phyloP scores from a whole-genome alignment of 768 basidiomycete species.

The Serendipita sp. region DNA sequence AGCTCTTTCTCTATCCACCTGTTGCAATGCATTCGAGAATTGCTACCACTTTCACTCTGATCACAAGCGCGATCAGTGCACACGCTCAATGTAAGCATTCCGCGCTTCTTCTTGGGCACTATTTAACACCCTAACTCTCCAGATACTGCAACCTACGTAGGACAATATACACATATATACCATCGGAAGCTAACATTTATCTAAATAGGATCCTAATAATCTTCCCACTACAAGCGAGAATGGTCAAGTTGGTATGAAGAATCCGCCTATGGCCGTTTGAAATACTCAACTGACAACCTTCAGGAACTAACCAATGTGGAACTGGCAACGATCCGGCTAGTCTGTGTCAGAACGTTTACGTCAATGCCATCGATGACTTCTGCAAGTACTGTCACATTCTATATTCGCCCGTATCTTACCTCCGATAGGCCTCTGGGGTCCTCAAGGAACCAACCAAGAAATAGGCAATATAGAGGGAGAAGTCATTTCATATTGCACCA shows the following conservation, averaged over 20 bases:
- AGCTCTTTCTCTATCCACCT: background rate
- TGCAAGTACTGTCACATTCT: background rate
- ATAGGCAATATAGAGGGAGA: background rate
- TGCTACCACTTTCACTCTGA: background rate
- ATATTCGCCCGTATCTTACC: background rate
- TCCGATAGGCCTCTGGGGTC: background rate
- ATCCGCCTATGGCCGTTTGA: background rate
- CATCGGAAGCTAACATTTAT: background rate
- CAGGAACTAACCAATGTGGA: slow-evolving; percentile 17
- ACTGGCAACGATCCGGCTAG: slow-evolving; percentile 15
- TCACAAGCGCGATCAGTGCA: background rate
- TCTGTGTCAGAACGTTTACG: slow-evolving; percentile 17
- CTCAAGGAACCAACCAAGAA: background rate
- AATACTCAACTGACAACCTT: background rate
- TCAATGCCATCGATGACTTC: slow-evolving; percentile 12
- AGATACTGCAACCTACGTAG: background rate
- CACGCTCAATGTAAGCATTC: background rate
- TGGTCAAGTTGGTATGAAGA: background rate
- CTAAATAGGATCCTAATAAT: background rate
- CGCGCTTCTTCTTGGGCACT: background rate
- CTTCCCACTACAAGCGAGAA: background rate
- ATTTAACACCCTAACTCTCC: background rate
- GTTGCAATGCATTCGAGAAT: background rate
- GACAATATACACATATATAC: too few relatives aligned
- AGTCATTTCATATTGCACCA: background rate